phyloP scores from a whole-genome alignment of 352 stramenopile genomes.

The Phytopythium sindhum region DNA sequence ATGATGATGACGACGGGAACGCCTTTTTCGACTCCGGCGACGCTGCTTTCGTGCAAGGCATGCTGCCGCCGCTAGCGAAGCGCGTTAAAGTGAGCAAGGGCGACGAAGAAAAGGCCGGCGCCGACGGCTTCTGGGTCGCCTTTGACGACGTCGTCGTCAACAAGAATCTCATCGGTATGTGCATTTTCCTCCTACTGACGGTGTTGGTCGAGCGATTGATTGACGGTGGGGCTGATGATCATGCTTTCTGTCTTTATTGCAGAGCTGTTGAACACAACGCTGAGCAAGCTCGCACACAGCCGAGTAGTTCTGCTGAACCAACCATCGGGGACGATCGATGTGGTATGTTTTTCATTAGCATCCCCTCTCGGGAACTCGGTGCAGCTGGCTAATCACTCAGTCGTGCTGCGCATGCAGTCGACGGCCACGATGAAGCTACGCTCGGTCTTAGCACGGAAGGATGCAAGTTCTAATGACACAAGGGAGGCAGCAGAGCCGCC shows the following conservation, averaged over 20 bases:
- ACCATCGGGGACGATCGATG: constrained; percentile 31
- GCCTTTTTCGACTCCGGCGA: constrained; percentile 62
- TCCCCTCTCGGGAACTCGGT: background rate
- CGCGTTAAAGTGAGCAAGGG: constrained; percentile 44
- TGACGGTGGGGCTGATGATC: background rate
- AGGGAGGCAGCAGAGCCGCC: background rate
- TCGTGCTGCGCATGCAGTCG: constrained; percentile 5
- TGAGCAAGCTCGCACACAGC: constrained; percentile 58
- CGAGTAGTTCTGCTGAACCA: constrained; percentile 51
- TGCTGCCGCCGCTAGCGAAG: constrained; percentile 34
- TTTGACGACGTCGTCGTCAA: constrained; percentile 60
- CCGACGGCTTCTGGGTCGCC: constrained; percentile 62
- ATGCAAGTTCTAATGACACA: background rate
- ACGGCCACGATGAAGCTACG: constrained; percentile 14
- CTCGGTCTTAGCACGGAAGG: constrained; percentile 12
- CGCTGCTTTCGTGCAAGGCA: constrained; percentile 29
- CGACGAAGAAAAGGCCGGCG: constrained; percentile 12
- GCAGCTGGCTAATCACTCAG: background rate
- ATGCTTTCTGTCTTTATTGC: background rate
- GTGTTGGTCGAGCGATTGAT: background rate
- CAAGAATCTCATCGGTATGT: constrained; percentile 72
- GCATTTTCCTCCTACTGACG: background rate
- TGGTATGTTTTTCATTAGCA: constrained; percentile 18
- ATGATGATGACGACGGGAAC: constrained; percentile 37
- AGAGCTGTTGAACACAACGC: constrained; percentile 74